A percentile compares a stretch with the other conserved stretches of the same genome.
phyloP scores from a whole-genome alignment of 2,329 filamentous ascomycete species.

The Orbilia brochopaga region DNA sequence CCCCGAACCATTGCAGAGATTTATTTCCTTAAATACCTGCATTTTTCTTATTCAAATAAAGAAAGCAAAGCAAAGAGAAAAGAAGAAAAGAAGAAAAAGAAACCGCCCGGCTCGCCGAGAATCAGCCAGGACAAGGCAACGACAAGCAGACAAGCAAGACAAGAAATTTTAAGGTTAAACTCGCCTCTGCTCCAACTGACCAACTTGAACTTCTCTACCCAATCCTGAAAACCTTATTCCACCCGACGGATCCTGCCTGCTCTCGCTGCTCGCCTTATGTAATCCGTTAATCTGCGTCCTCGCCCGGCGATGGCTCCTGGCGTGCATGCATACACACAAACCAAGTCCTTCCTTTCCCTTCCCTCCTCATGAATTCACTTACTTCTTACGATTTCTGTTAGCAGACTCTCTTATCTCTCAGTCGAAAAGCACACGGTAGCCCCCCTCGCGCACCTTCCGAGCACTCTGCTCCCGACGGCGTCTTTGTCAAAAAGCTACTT shows the following conservation, averaged over 20 bases:
- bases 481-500: too few species aligned
- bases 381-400: too few species aligned
- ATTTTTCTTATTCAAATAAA: background rate
- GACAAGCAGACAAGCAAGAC: conserved; percentile 4
- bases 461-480: too few species aligned
- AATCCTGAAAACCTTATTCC: conserved; percentile 27
- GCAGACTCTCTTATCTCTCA: too few species aligned
- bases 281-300: background rate
- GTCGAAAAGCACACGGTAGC: too few species aligned
- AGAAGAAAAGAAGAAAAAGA: background rate
- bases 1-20: background rate
- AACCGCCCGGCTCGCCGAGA: background rate
- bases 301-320: conserved; percentile 3
- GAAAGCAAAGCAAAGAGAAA: background rate
- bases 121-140: background rate
- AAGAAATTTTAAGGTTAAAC: conserved; percentile 48
- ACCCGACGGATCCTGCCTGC: background rate
- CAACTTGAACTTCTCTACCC: background rate
- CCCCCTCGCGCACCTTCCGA: too few species aligned
- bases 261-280: background rate
- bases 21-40: conserved; percentile 3
- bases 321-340: background rate
- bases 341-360: too few species aligned
- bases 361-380: too few species aligned
- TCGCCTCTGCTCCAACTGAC: conserved; percentile 17